A percentile compares a stretch with the other conserved stretches of the same genome.
phyloP scores from a whole-genome alignment of 1,284 basidiomycete genomes.

The Pascua sp. region DNA sequence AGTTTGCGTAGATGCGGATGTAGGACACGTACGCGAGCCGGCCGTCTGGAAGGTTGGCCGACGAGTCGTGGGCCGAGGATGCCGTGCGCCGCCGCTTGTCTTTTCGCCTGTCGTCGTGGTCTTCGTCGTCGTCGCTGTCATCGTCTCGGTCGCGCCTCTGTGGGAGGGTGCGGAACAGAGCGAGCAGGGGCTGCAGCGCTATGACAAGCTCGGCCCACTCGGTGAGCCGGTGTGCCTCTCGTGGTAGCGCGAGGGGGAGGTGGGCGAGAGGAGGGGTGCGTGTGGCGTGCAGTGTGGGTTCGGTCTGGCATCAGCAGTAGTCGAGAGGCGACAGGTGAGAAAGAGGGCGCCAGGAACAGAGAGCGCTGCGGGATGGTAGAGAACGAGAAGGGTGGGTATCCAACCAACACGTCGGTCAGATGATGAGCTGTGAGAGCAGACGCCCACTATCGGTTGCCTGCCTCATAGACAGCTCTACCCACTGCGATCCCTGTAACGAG shows the following conservation, averaged over 20 bases:
- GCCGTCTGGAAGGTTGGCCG: conserved; percentile 55
- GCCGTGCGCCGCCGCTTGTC: neutral
- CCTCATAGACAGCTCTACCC: too few relatives aligned
- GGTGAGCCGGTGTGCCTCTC: conserved; percentile 56
- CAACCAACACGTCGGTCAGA: too few relatives aligned
- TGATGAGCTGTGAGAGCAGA: too few relatives aligned
- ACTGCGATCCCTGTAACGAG: too few relatives aligned
- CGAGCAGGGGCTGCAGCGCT: conserved; percentile 60
- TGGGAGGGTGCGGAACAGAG: conserved; percentile 54
- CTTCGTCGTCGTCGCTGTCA: neutral
- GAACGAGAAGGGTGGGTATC: too few relatives aligned
- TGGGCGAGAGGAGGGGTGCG: conserved; percentile 60
- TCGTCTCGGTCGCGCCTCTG: too few relatives aligned
- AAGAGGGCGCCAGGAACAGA: too few relatives aligned
- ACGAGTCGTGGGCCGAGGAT: neutral
- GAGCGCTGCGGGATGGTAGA: too few relatives aligned
- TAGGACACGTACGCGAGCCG: conserved; percentile 64
- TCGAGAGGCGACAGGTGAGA: too few relatives aligned
- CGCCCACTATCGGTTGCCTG: too few relatives aligned
- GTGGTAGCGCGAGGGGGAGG: conserved; percentile 68
- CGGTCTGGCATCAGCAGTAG: conserved; percentile 52
- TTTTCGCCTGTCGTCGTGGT: conserved; percentile 8
- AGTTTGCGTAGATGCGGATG: conserved; percentile 74
- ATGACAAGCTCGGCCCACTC: conserved; percentile 68
- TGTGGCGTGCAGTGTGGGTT: conserved; percentile 55